Evolutionary conservation across 371 early-diverging fungal genomes (phyloP), one percentile per base, ranked within the genome.

Genomic region (Saksenaea vasiformis): DNA sequence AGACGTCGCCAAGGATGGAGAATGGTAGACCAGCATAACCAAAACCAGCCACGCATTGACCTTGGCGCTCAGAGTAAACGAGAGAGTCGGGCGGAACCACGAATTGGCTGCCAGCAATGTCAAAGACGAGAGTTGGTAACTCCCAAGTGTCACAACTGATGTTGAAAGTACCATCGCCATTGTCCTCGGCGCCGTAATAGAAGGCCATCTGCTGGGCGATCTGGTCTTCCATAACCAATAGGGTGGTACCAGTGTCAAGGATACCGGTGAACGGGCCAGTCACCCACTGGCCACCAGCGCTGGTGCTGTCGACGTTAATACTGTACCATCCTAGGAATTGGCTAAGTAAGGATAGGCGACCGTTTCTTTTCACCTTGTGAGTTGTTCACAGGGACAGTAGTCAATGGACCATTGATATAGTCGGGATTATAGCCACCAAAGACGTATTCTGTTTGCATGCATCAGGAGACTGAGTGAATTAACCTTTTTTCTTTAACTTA

Each of bases 361-460:
- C 5, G 51, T 47, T 22, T 47, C 4, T n/a, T 5, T 22, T 4
- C 19, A 47, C 51, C 69, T 38, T 67, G 62, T 0, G 68, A 62
- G 41, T 67, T 70, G 36, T 74, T 66, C 31, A 82, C 73, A 11
- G 78, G 76, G 1, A 79, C 72, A 39, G 74, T 79, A 14, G 72
- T 77, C 51, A 82, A 59, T 5, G 67, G 62, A 38, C 79, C 82
- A n/a, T 62, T 73, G 28, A 72, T 37, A 61, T 70, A 65, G n/a
- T 71, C 64, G 5, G 56, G 34, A 19, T 82, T 74, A 55, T 77
- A 77, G 19, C 72, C 79, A 56, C 82, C 82, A 56, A 76, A 76
- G 35, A 72, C 60, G 54, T 64, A 72, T 54, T 76, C 76, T 70
- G 38, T 31, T 31, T n/a, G 5, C n/a, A 39, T 34, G 53, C 5